Conservation (phyloP, 2,329 filamentous ascomycete genomes). For the Arthrobotrys sphaeroides region DNA sequence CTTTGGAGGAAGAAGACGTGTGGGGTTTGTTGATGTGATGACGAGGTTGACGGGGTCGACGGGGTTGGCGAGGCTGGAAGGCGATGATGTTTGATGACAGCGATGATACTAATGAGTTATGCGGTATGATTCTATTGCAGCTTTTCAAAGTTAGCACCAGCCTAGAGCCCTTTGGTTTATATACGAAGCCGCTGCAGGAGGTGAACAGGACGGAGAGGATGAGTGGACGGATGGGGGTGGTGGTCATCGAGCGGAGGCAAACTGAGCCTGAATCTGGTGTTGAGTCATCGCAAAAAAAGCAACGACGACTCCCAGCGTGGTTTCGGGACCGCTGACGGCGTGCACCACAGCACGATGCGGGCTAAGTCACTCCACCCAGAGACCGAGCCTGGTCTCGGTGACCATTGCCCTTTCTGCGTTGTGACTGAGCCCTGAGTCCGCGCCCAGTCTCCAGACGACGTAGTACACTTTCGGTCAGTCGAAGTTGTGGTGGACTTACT, state of each 20-base stretch:
- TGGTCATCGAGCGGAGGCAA: slow-evolving; percentile 33
- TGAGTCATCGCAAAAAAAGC: slow-evolving; percentile 6
- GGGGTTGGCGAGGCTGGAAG: not conserved
- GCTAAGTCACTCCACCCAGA: not conserved
- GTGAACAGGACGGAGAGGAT: not conserved
- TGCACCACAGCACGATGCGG: not conserved
- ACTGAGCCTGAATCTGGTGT: slow-evolving; percentile 26
- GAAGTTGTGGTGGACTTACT: too few relatives aligned
- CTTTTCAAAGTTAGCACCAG: slow-evolving; percentile 1
- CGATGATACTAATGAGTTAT: not conserved
- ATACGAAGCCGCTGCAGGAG: too few relatives aligned
- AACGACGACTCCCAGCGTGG: not conserved
- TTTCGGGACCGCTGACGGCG: not conserved
- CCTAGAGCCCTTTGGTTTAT: slow-evolving; percentile 17
- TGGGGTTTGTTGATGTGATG: not conserved
- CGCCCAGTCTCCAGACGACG: not conserved
- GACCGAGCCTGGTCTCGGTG: not conserved
- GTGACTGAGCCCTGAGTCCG: not conserved
- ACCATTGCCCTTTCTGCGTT: not conserved
- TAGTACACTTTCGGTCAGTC: too few relatives aligned
- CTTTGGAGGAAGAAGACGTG: too few relatives aligned
- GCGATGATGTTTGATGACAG: not conserved
- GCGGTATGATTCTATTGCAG: not conserved
- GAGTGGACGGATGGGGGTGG: too few relatives aligned
- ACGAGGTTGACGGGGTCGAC: not conserved